Evolutionary conservation across 1,284 basidiomycete species (phyloP).

Genomic region (Trichosporon asahii): DNA sequence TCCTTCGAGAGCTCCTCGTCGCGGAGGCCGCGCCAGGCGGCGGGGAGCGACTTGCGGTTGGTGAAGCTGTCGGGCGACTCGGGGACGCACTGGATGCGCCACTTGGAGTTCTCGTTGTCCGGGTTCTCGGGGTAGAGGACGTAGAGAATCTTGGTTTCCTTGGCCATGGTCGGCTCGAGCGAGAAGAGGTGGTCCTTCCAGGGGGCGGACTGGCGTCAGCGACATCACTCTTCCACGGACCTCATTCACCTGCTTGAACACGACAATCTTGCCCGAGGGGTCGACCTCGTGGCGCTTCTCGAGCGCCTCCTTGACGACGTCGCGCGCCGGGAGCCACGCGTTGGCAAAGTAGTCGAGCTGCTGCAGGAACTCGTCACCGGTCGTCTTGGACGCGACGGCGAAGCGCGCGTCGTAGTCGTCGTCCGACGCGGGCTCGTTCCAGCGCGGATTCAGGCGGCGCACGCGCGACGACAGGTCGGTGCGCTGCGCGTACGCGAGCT

Average conservation of each 20-base stretch:
- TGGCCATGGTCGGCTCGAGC: constrained; percentile 60
- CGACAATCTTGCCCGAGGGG: constrained; percentile 69
- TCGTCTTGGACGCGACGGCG: constrained; percentile 71
- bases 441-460: constrained; percentile 77
- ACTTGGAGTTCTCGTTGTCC: constrained; percentile 59
- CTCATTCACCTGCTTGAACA: constrained; percentile 68
- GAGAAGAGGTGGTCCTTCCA: constrained; percentile 86
- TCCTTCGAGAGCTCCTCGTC: constrained; percentile 73
- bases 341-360: constrained; percentile 78
- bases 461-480: constrained; percentile 83
- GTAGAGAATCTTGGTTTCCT: constrained; percentile 59
- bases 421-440: constrained; percentile 72
- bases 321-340: constrained; percentile 89
- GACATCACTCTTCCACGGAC: constrained; percentile 9
- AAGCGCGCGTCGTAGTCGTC: constrained; percentile 71
- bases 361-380: constrained; percentile 81
- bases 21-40: constrained; percentile 86
- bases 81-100: constrained; percentile 93
- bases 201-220: constrained; percentile 37
- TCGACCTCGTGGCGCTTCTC: constrained; percentile 63
- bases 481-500: constrained; percentile 64
- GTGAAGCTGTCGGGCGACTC: constrained; percentile 77
- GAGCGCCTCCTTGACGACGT: constrained; percentile 71
- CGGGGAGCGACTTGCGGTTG: constrained; percentile 86
- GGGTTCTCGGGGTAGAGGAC: constrained; percentile 86